Evolutionary conservation across 225 moss, liverwort and hornwort genomes (phyloP).

Genomic region (Climacium dendroides): DNA sequence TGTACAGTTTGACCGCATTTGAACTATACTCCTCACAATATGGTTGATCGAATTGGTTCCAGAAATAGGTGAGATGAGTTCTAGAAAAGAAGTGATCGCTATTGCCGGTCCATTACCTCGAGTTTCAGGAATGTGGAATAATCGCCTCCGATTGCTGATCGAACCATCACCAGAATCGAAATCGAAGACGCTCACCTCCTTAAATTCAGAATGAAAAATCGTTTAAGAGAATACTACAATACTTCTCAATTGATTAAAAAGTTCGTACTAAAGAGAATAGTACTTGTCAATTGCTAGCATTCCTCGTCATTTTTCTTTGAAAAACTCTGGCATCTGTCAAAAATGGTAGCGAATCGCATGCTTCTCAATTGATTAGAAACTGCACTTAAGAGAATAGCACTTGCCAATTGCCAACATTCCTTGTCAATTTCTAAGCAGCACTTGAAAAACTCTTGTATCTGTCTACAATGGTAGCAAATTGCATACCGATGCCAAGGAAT

Average conservation of each 20-base stretch:
- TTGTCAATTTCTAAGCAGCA: not conserved
- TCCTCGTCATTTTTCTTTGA: not conserved
- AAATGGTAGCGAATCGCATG: not conserved
- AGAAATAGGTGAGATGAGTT: not conserved
- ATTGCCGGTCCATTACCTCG: constrained; percentile 5
- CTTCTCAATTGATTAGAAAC: not conserved
- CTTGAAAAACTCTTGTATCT: not conserved
- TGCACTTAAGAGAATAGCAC: not conserved
- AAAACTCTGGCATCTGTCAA: not conserved
- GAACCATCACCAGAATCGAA: constrained; percentile 14
- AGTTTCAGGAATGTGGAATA: constrained; percentile 9
- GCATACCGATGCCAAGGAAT: constrained; percentile 19
- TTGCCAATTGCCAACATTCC: not conserved
- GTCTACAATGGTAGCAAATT: not conserved
- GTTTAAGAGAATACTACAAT: not conserved
- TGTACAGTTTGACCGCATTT: not conserved
- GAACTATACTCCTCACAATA: not conserved
- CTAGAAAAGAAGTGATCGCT: not conserved
- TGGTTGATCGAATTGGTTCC: not conserved
- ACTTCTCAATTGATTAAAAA: not conserved
- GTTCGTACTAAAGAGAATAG: not conserved
- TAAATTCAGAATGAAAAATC: not conserved
- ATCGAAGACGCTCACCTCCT: constrained; percentile 39
- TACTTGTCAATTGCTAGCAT: not conserved
- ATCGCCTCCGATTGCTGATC: constrained; percentile 25